Base-by-base conservation (phyloP, 768 basidiomycete species). In the Sarcomyxa edulis region DNA sequence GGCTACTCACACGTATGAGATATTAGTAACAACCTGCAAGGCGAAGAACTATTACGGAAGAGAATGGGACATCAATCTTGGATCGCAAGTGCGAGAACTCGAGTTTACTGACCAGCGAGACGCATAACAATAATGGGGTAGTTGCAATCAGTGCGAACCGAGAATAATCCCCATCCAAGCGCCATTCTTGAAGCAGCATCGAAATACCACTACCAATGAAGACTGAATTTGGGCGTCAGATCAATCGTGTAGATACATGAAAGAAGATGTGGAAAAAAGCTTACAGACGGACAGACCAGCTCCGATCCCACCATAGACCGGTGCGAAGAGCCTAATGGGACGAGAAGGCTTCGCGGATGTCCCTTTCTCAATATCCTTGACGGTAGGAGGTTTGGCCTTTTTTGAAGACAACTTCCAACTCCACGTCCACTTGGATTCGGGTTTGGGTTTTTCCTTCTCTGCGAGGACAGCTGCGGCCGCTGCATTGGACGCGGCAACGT, bases 281-380 rank as follows among this genome's bases (percentile, higher is more conserved):
- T 48, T 52, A 88, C 86, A 84, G n/a, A 80, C 37, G 0, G 81
- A 65, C 35, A 90, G 52, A 1, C 69, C 87, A 29, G 71, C 68
- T 2, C 79, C 85, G 5, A 88, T 49, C n/a, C 86, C 86, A 20
- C 69, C 69, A 50, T 88, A 87, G 7, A 84, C 48, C 2, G 87
- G 85, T 2, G 85, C 85, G 39, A 86, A 76, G 24, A 85, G 66
- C 21, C 77, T 72, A 18, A 72, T 71, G 4, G 68, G 73, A 20
- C 79, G 68, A 7, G 62, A 14, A 14, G 20, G 18, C 49, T 39
- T 55, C 52, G 9, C 51, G 61, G 25, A 53, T 20, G 54, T 42
- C 1, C 64, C 71, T 45, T 72, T 73, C 61, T 86, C 84, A 9
- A 66, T 46, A 46, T 84, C 83, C 20, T 57, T 43, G 3, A 37